Evolutionary conservation across 345 rosid species (phyloP), one percentile per base, ranked within the genome.

Genomic region (Viola odorata): DNA sequence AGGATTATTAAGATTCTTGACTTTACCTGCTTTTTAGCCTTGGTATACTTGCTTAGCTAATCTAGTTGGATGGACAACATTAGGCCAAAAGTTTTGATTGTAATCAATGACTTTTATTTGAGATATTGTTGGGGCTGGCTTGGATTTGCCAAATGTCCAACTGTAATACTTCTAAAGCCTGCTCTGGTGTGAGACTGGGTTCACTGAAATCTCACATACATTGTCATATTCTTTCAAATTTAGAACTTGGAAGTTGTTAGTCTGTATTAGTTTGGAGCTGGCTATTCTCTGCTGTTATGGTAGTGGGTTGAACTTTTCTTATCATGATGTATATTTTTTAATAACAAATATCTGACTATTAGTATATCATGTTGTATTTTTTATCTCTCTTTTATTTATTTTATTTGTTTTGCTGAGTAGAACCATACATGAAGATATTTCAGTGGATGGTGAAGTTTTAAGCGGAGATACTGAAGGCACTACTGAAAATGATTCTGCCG

Each of bases 401-500:
- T 44, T 0, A 1, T 44, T 44, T 44, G 1, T 3, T 10, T 47
- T 47, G 17, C 62, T 69, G 63, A 54, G 40, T 81, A 92, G 96
- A 75, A 81, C 82, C 68, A 71, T 78, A 68, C 73, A 81, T 41
- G 84, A 86, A 74, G 80, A 81, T 67, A 77, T 38, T 57, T 62
- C 85, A 44, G 76, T 71, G 42, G 86, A 72, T 78, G 68, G 75
- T 50, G 94, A 79, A 72, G 75, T 64, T 69, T 75, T 77, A 75
- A 70, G 55, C 68, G 84, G 81, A 71, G 91, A 85, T 59, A 76
- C 72, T 69, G 81, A 73, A 53, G 69, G 75, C 68, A 73, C 71
- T 61, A 68, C 77, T 69, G 78, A 76, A 75, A 81, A 63, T 58
- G 73, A 65, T 73, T 76, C 83, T 15, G 69, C 56, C 12, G 84